phyloP scores from a whole-genome alignment of 2,329 filamentous ascomycete genomes.

The Ceratocystis ficicola region DNA sequence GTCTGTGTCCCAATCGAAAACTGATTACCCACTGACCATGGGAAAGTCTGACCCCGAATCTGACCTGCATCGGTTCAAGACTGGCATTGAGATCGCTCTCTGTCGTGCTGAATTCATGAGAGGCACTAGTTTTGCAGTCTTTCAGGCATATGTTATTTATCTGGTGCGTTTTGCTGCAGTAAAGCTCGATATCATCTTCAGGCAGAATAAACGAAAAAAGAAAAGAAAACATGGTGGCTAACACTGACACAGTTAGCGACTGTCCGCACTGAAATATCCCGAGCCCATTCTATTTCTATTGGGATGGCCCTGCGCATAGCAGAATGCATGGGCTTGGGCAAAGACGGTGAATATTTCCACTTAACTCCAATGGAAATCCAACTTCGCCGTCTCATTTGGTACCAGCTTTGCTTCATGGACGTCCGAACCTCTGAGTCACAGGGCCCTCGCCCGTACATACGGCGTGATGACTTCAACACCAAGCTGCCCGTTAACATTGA shows the following conservation, averaged over 20 bases:
- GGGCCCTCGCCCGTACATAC: conserved; percentile 57
- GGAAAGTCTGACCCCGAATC: conserved; percentile 22
- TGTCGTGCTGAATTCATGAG: conserved; percentile 58
- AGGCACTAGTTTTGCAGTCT: conserved; percentile 54
- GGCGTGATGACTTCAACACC: conserved; percentile 64
- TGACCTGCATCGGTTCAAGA: conserved; percentile 50
- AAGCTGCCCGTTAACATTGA: conserved; percentile 59
- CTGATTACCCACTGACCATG: conserved; percentile 37
- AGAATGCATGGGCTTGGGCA: conserved; percentile 65
- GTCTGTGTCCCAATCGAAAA: conserved; percentile 51
- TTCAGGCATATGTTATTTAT: conserved; percentile 69
- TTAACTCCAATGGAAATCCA: conserved; percentile 57
- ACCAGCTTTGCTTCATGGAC: conserved; percentile 66
- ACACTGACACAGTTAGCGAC: conserved; percentile 46
- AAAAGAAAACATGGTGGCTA: not conserved
- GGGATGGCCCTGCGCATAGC: conserved; percentile 61
- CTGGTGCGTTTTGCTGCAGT: conserved; percentile 39
- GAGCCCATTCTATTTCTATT: conserved; percentile 59
- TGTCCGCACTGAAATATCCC: conserved; percentile 58
- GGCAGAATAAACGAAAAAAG: not conserved
- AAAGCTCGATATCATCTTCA: not conserved
- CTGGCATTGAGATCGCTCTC: conserved; percentile 55
- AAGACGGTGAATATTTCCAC: conserved; percentile 55
- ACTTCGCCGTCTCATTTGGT: conserved; percentile 60
- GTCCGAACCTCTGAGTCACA: conserved; percentile 63